Percentiles rank a stretch among this genome's conserved stretches.
phyloP scores from a whole-genome alignment of 441 rosid genomes.

The Corymbia citriodora region DNA sequence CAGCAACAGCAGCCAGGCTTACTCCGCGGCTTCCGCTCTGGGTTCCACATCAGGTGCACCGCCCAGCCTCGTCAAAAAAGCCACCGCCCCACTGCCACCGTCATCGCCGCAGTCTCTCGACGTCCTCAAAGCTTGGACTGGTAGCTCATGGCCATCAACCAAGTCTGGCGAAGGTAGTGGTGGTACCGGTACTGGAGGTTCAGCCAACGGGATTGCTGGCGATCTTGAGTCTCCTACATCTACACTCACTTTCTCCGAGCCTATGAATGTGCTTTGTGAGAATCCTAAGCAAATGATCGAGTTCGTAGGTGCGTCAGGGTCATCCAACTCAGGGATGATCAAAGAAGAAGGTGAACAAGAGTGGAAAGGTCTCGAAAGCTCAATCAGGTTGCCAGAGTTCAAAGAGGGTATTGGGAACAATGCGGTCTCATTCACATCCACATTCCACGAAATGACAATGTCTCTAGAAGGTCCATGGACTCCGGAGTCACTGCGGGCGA shows the following conservation, averaged over 20 bases:
- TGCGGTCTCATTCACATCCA: constrained; percentile 40
- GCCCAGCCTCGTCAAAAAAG: not conserved
- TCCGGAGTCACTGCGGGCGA: constrained; percentile 32
- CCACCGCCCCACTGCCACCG: not conserved
- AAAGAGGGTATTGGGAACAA: constrained; percentile 27
- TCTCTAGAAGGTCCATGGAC: constrained; percentile 39
- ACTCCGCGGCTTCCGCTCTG: constrained; percentile 1
- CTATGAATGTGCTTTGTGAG: constrained; percentile 14
- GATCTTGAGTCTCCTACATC: constrained; percentile 82
- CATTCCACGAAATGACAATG: constrained; percentile 45
- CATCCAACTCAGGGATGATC: constrained; percentile 37
- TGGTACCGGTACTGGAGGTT: not conserved
- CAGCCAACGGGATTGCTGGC: constrained; percentile 18
- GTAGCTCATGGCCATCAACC: not conserved
- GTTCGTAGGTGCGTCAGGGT: constrained; percentile 44
- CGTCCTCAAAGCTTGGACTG: constrained; percentile 30
- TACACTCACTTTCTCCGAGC: constrained; percentile 69
- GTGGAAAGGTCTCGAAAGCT: constrained; percentile 37
- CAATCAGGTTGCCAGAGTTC: constrained; percentile 17
- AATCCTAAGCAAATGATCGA: constrained; percentile 36
- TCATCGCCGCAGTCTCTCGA: not conserved
- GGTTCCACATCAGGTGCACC: constrained; percentile 9
- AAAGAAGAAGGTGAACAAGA: constrained; percentile 61
- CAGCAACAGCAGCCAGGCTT: constrained; percentile 2
- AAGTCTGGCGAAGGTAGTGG: constrained; percentile 7